Evolutionary conservation across 2,329 filamentous ascomycete genomes (phyloP), one percentile per base, ranked within the genome.

Genomic region (Aotearoamyces nothofagi): DNA sequence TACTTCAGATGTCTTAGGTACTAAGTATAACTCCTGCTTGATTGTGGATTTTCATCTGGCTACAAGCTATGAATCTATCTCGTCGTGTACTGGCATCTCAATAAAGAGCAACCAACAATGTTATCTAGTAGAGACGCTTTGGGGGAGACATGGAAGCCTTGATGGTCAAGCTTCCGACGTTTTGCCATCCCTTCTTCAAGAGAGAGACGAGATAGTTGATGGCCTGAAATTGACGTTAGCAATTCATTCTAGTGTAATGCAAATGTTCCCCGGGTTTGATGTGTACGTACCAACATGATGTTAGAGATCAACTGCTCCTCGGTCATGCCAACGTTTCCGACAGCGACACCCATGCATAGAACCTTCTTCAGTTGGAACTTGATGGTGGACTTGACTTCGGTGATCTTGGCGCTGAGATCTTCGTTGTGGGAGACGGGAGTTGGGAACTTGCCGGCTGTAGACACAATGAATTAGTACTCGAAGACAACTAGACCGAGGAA

Each of bases 341-440:
- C 82, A 51, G 90, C 90, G 58, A 96, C 87, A 79, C 87, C 90
- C 76, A 98, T 86, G 75, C 90, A 98, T 51, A 98, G 75, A 60
- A 98, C 90, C 82, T 98, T 98, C 83, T 98, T 98, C 56, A 98
- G 74, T 76, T 98, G 86, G 80, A 98, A 98, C 79, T 98, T 98
- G 79, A 98, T 96, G 63, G 90, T 98, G 52, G 83, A 93, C 80
- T 94, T 96, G 75, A 98, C 87, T 61, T 98, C 90, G 67, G 69
- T 93, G 71, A 96, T 83, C 78, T 93, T 94, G 71, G 66, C 73
- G 59, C 65, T 69, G 47, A 98, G 77, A 60, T 96, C 87, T 57
- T 98, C 90, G 60, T 69, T 60, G 79, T 98, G 90, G 44, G 86
- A 94, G 65, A 98, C 81, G 47, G 90, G 90, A 44, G 87, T 93